Evolutionary conservation across 305 asterid species (phyloP).

Genomic region (Solanum aculeatissimum): DNA sequence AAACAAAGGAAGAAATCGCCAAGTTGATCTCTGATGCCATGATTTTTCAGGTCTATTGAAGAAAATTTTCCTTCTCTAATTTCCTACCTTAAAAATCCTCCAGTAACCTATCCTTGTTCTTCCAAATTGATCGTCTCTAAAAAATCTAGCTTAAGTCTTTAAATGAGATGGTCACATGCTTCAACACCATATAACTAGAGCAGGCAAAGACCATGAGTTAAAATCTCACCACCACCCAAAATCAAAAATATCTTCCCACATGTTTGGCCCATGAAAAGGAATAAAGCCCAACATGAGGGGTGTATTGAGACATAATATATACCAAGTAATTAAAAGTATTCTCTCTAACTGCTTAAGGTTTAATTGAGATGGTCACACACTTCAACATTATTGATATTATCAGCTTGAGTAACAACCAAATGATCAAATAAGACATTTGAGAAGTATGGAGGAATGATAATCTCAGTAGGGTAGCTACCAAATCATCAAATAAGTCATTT

Average conservation of each 20-base stretch:
- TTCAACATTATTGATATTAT: neutral
- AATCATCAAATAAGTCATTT: neutral
- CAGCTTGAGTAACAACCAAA: neutral
- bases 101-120: constrained; percentile 36
- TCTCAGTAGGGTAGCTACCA: neutral
- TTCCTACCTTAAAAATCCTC: constrained; percentile 28
- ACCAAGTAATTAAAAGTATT: neutral
- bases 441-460: neutral
- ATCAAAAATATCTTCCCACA: neutral
- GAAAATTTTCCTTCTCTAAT: constrained; percentile 20
- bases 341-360: neutral
- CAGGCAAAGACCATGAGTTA: neutral
- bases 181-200: neutral
- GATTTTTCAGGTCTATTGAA: constrained; percentile 15
- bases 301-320: neutral
- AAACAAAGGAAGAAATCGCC: constrained; percentile 37
- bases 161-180: neutral
- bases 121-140: constrained; percentile 46
- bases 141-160: neutral
- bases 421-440: neutral
- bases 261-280: neutral
- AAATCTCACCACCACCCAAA: neutral
- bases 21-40: constrained; percentile 39
- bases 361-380: neutral
- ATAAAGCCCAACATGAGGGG: neutral